These are phyloP conservation scores for Naegleria lovaniensis DNA, from an alignment of 208 protist genomes.

Conservation along the genomic window DNA sequence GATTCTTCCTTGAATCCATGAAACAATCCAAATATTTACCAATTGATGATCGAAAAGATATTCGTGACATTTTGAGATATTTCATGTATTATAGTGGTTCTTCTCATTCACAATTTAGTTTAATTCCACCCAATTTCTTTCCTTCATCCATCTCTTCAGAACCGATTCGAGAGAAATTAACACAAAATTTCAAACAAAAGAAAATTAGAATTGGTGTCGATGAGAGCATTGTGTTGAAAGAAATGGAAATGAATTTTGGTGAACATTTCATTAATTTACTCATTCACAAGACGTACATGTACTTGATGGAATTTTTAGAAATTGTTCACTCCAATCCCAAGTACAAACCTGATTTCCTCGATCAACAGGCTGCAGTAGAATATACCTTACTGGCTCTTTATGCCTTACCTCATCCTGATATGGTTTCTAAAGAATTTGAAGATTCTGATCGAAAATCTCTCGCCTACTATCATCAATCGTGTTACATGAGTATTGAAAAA, in stretches of 20 bases:
- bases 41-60: neutral
- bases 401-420: neutral
- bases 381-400: slow-evolving; percentile 6
- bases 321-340: neutral
- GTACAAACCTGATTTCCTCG: neutral
- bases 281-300: neutral
- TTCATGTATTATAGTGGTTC: neutral
- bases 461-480: neutral
- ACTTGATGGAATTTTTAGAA: neutral
- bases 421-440: neutral
- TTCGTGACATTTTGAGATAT: neutral
- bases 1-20: neutral
- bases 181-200: neutral
- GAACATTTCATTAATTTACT: neutral
- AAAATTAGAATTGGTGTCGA: neutral
- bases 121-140: neutral
- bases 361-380: slow-evolving; percentile 9
- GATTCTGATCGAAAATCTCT: neutral
- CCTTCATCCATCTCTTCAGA: neutral
- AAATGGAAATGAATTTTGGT: neutral
- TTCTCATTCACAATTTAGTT: neutral
- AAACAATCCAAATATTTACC: neutral
- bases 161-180: neutral
- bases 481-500: neutral
- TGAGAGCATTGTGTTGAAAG: neutral